Evolutionary conservation across 192 early-diverging fungal genomes (phyloP).

Genomic region (Phlyctochytrium bullatum): DNA sequence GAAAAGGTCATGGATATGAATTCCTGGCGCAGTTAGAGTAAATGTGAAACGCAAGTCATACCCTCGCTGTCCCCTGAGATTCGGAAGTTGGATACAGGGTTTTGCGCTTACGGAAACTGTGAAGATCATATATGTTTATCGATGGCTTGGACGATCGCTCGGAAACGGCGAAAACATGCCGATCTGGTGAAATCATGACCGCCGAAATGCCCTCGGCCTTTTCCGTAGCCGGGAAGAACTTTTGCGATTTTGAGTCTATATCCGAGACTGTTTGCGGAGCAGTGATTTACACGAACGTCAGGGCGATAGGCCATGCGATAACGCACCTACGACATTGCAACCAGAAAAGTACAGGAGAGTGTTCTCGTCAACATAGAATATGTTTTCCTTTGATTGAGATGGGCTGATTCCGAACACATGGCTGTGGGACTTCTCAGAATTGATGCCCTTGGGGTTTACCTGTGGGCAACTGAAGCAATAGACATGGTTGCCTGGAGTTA

Average conservation of each 20-base stretch:
- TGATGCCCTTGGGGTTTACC: conserved; percentile 1
- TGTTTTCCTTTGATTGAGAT: conserved; percentile 32
- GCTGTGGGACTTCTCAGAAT: conserved; percentile 15
- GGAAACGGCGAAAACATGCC: conserved; percentile 48
- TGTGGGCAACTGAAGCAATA: conserved; percentile 27
- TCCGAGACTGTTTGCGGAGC: conserved; percentile 32
- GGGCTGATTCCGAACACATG: conserved; percentile 45
- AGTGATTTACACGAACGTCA: neutral
- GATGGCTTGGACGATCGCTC: conserved; percentile 31
- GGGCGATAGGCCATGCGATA: neutral
- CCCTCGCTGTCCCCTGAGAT: conserved; percentile 22
- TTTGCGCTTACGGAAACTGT: conserved; percentile 41
- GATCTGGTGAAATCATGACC: conserved; percentile 41
- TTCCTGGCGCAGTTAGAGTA: conserved; percentile 46
- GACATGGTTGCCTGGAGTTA: too few species aligned
- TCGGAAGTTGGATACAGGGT: conserved; percentile 17
- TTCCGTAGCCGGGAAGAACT: conserved; percentile 42
- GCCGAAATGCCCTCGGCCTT: conserved; percentile 36
- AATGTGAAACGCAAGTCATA: neutral
- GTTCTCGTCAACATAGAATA: conserved; percentile 51
- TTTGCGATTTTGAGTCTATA: conserved; percentile 44
- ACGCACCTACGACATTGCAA: conserved; percentile 45
- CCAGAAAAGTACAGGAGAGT: conserved; percentile 51
- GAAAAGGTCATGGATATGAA: conserved; percentile 48
- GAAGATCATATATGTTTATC: conserved; percentile 45